Base-by-base conservation (phyloP, 495 filamentous ascomycete species). In the Endocarpon pusillum region DNA sequence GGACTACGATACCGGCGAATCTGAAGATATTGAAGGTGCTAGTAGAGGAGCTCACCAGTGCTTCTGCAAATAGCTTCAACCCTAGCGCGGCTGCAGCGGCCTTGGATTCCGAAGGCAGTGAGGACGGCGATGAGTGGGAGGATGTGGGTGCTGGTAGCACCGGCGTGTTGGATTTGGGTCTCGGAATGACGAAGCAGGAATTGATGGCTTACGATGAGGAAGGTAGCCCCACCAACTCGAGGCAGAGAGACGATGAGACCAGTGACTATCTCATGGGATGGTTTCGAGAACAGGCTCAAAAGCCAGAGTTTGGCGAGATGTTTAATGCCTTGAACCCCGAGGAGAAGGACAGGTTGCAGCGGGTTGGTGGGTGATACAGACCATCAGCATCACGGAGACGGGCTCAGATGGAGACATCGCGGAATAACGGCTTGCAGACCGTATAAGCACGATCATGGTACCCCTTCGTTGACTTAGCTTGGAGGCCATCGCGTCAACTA, bases 11-110 rank as follows among this genome's bases (percentile, higher is more conserved):
- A 30, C 65, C 84, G 0, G 84, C 84, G 0, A 73, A 81, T 2
- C 61, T 97, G 47, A 97, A 97, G 59, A 94, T 97, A 47, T 58
- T 94, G 55, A 97, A 97, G 60, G 78, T 97, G 5, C 69, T 97
- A 1, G 73, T 94, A 32, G 79, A 92, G 48, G 89, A 97, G 53
- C 68, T 97, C 18, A 61, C 53, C 2, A 59, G 58, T 0, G 53
- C 62, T 61, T 75, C 78, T 3, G 75, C 78, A 11, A 62, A 43
- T 42, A 55, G 53, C 58, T 16, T 49, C 42, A 61, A 66, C 0
- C 59, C 60, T 1, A 64, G 66, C 0, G 66, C 62, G 0, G 64
- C 67, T 14, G 54, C 70, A 12, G 58, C 67, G 17, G 66, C 69
- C 23, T 64, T 59, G 27, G 66, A 66, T 27, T 74, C 70, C 4